phyloP scores from a whole-genome alignment of 208 protist species.

The Willaertia magna region DNA sequence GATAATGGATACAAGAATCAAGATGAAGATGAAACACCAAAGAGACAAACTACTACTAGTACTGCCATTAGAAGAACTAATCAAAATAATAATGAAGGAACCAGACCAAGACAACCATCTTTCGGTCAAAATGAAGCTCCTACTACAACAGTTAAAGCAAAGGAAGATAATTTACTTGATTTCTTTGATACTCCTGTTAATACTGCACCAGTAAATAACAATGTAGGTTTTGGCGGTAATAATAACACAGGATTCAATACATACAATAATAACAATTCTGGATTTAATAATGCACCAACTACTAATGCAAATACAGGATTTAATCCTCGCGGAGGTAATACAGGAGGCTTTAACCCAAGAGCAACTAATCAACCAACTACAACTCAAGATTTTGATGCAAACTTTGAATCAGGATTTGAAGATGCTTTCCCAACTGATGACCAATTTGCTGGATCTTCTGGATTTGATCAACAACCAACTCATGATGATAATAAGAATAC shows the following conservation, averaged over 20 bases:
- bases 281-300: not conserved
- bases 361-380: not conserved
- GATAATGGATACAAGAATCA: not conserved
- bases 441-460: too few relatives aligned
- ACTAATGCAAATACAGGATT: not conserved
- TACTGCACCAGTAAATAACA: not conserved
- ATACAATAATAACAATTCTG: not conserved
- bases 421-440: not conserved
- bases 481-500: not conserved
- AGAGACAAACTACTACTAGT: not conserved
- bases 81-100: not conserved
- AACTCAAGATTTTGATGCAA: not conserved
- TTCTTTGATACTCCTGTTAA: not conserved
- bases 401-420: slow-evolving; percentile 4
- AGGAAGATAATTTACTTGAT: not conserved
- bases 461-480: not conserved
- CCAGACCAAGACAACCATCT: not conserved
- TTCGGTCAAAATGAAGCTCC: not conserved
- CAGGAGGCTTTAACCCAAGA: not conserved
- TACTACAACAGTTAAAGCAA: not conserved
- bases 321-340: not conserved
- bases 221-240: too few relatives aligned
- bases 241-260: not conserved
- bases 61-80: not conserved
- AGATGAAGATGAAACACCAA: not conserved